Conservation (phyloP, 495 filamentous ascomycete species). For the Aspergillus conjunctus region DNA sequence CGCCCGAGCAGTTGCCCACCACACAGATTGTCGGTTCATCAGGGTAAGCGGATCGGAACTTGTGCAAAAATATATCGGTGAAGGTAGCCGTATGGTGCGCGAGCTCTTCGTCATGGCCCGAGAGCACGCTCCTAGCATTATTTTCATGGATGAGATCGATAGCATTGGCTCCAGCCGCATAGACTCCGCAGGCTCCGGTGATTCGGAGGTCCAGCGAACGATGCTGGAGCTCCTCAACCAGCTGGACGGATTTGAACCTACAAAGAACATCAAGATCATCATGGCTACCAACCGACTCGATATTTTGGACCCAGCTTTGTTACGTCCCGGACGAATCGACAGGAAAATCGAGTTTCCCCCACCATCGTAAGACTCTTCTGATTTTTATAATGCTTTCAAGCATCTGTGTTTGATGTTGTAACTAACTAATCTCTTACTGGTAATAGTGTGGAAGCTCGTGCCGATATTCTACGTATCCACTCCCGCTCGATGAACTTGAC, state of each 20-base stretch:
- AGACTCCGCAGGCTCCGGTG: slow-evolving; percentile 90
- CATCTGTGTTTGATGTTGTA: neutral
- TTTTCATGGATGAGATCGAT: slow-evolving; percentile 99
- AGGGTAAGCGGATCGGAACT: slow-evolving; percentile 93
- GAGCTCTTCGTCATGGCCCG: slow-evolving; percentile 99
- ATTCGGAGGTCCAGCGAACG: slow-evolving; percentile 99
- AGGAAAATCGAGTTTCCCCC: slow-evolving; percentile 99
- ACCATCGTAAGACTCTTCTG: slow-evolving; percentile 62
- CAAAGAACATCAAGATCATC: slow-evolving; percentile 99
- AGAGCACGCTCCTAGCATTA: slow-evolving; percentile 98
- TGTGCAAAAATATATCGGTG: slow-evolving; percentile 99
- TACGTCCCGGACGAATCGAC: slow-evolving; percentile 95
- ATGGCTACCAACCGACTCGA: slow-evolving; percentile 99
- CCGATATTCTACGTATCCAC: slow-evolving; percentile 97
- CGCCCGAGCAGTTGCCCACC: slow-evolving; percentile 93
- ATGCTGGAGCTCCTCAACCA: slow-evolving; percentile 99
- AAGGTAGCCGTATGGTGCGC: slow-evolving; percentile 97
- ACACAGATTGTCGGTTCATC: slow-evolving; percentile 99
- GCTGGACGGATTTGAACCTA: slow-evolving; percentile 97
- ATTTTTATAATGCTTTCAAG: too few species aligned
- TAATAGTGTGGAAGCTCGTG: slow-evolving; percentile 81
- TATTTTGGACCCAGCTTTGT: slow-evolving; percentile 91
- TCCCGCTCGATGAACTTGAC: slow-evolving; percentile 98
- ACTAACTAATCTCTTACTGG: slow-evolving; percentile 19
- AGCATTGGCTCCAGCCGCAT: slow-evolving; percentile 97